Percentiles rank a stretch among this genome's conserved stretches.
Conservation (phyloP, 345 rosid species). For the Adansonia digitata region DNA sequence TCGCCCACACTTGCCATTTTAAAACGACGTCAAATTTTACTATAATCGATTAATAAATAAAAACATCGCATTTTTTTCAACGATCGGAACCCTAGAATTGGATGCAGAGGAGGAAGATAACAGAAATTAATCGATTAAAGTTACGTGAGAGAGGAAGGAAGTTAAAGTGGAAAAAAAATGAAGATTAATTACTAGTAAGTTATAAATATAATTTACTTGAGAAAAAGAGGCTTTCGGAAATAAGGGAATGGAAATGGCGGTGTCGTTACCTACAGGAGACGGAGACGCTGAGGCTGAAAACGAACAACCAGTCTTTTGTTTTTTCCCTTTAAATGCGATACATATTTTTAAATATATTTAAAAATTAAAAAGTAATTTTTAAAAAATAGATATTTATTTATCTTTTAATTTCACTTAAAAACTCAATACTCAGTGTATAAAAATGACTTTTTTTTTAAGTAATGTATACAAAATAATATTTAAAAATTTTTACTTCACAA, state of each 20-base stretch:
- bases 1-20: slow-evolving; percentile 50
- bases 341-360: too few species aligned
- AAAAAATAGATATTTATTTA: too few species aligned
- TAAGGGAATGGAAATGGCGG: not conserved
- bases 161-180: not conserved
- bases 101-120: not conserved
- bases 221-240: not conserved
- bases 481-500: too few species aligned
- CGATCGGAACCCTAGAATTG: not conserved
- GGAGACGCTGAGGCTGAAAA: not conserved
- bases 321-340: too few species aligned
- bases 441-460: too few species aligned
- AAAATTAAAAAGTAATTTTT: too few species aligned
- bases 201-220: not conserved
- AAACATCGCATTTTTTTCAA: not conserved
- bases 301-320: not conserved
- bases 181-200: not conserved
- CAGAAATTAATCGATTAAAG: not conserved
- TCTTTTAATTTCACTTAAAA: too few species aligned
- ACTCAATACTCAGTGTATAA: too few species aligned
- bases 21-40: not conserved
- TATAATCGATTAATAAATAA: not conserved
- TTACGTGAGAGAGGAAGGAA: not conserved
- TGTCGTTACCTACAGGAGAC: not conserved
- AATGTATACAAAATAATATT: too few species aligned